Conservation (phyloP, 768 basidiomycete genomes). For the Krasilnikovozyma curviuscula region DNA sequence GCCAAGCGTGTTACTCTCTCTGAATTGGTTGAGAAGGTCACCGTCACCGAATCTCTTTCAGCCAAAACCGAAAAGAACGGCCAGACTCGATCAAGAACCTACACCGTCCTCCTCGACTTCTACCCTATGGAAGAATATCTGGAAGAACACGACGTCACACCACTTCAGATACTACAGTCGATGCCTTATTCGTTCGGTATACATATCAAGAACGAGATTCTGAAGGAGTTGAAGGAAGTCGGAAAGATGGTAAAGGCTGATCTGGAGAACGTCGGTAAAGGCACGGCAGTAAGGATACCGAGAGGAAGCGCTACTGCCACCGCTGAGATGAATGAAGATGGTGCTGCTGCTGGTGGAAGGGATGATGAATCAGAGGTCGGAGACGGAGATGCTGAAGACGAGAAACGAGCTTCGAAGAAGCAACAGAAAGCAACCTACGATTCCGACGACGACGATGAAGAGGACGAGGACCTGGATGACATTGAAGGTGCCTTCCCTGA, state of each 20-base stretch:
- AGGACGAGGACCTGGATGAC: conserved; percentile 21
- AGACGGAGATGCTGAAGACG: conserved; percentile 20
- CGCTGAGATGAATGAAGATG: conserved; percentile 43
- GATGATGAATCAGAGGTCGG: conserved; percentile 24
- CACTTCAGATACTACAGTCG: conserved; percentile 48
- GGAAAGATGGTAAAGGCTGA: conserved; percentile 57
- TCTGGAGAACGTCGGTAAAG: conserved; percentile 46
- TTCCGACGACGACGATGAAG: conserved; percentile 24
- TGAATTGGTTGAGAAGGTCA: conserved; percentile 64
- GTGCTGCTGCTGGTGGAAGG: conserved; percentile 46
- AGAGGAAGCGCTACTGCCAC: conserved; percentile 23
- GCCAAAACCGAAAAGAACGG: conserved; percentile 33
- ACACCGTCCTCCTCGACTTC: conserved; percentile 61
- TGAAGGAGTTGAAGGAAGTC: conserved; percentile 64
- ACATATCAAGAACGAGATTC: conserved; percentile 66
- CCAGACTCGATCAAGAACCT: conserved; percentile 52
- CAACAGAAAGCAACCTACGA: conserved; percentile 9
- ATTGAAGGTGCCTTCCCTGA: conserved; percentile 13
- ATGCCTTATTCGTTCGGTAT: conserved; percentile 60
- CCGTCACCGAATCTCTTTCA: conserved; percentile 57
- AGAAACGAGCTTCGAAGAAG: conserved; percentile 8
- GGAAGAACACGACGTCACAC: conserved; percentile 58
- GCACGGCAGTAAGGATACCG: conserved; percentile 31
- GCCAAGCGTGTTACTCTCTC: conserved; percentile 70
- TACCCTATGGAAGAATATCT: conserved; percentile 70